Evolutionary conservation across 2,329 filamentous ascomycete species (phyloP), one percentile per base, ranked within the genome.

Genomic region (Scedosporium boydii): DNA sequence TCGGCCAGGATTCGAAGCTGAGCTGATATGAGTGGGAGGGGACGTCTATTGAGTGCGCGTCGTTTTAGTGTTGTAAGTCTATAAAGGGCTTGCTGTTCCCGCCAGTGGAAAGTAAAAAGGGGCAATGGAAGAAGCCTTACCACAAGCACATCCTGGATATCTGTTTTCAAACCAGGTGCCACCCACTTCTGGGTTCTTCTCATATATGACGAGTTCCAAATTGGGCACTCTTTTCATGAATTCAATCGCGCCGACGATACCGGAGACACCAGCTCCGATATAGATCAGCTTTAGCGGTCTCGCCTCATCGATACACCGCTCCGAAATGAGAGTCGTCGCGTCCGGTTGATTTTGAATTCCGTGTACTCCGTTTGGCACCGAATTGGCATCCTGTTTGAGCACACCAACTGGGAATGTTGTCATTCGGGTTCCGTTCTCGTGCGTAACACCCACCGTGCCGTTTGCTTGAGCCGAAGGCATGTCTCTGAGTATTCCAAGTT

Each of bases 21-120:
- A 82, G 82, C 68, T 89, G 87, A 67, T 91, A 91, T 18, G 87
- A 85, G 69, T 89, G 85, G 0, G 86, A 82, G 0, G 87, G 86
- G 14, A 90, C 83, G 29, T 90, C 87, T 66, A 87, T 90, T n/a
- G n/a, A n/a, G n/a, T n/a, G n/a, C n/a, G n/a, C n/a, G n/a, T n/a
- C n/a, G n/a, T n/a, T n/a, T n/a, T n/a, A n/a, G n/a, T n/a, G n/a
- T n/a, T n/a, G n/a, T n/a, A n/a, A n/a, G n/a, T n/a, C n/a, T n/a
- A n/a, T n/a, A n/a, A n/a, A n/a, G n/a, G n/a, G n/a, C n/a, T n/a
- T n/a, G n/a, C n/a, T n/a, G n/a, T n/a, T n/a, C n/a, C n/a, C n/a
- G n/a, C n/a, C n/a, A n/a, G n/a, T n/a, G n/a, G n/a, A n/a, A n/a
- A n/a, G n/a, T n/a, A n/a, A n/a, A n/a, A n/a, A n/a, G n/a, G n/a